phyloP scores from a whole-genome alignment of 2,329 filamentous ascomycete genomes.

The Akanthomyces dipterigenus region DNA sequence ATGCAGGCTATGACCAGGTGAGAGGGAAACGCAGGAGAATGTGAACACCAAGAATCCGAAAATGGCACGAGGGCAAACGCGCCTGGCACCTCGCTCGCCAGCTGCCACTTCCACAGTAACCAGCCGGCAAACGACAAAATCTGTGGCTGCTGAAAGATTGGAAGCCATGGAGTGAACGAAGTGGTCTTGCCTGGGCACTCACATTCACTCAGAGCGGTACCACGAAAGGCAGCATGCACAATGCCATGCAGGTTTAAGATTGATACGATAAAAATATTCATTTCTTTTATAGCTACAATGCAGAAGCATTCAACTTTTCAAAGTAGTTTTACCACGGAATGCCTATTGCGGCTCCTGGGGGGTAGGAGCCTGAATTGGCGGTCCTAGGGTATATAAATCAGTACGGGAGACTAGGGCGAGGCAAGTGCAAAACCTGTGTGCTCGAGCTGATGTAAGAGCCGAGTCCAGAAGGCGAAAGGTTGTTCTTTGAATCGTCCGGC shows the following conservation, averaged over 20 bases:
- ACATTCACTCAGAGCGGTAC: not conserved
- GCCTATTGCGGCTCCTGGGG: conserved; percentile 2
- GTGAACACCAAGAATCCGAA: conserved; percentile 3
- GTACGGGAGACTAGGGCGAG: conserved; percentile 10
- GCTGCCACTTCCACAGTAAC: not conserved
- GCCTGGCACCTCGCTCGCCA: not conserved
- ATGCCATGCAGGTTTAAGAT: not conserved
- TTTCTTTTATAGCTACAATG: not conserved
- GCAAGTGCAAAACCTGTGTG: conserved; percentile 12
- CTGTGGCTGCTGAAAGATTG: not conserved
- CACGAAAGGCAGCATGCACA: not conserved
- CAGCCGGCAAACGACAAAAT: not conserved
- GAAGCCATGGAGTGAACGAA: not conserved
- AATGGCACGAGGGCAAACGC: not conserved
- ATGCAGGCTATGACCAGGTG: not conserved
- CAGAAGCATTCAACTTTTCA: not conserved
- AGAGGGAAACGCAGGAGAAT: conserved; percentile 6
- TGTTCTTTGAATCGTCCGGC: not conserved
- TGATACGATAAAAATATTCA: not conserved
- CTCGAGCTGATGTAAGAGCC: conserved; percentile 5
- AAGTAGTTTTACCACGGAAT: conserved; percentile 3
- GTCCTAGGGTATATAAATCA: conserved; percentile 14
- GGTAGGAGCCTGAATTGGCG: conserved; percentile 1
- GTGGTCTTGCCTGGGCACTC: not conserved
- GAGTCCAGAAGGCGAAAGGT: not conserved